A percentile compares a stretch with the other conserved stretches of the same genome.
Conservation (phyloP, 1,139 yeast genomes). For the Pneumocystis oryctolagi region DNA sequence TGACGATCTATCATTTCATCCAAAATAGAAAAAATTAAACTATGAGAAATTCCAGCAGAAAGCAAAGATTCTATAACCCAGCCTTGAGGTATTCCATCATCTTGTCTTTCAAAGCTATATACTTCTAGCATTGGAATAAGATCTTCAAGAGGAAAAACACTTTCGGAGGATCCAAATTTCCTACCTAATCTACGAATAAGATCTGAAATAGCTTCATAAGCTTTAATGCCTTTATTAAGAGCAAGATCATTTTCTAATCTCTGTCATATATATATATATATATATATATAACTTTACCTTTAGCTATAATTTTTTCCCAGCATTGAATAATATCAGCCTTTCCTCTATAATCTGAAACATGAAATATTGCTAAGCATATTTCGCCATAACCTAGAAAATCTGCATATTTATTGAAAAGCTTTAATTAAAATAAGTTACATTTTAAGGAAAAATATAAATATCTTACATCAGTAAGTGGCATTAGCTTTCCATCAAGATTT, state of each 20-base stretch:
- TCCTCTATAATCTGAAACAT: constrained; percentile 48
- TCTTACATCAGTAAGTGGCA: constrained; percentile 52
- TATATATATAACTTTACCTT: constrained; percentile 10
- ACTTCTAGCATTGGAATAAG: constrained; percentile 42
- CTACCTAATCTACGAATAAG: constrained; percentile 36
- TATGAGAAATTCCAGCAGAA: constrained; percentile 60
- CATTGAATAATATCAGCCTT: constrained; percentile 24
- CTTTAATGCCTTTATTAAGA: constrained; percentile 20
- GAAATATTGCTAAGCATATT: constrained; percentile 61
- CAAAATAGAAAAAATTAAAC: constrained; percentile 51
- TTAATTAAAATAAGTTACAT: not conserved
- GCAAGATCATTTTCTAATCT: constrained; percentile 24
- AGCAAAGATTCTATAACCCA: constrained; percentile 54
- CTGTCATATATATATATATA: constrained; percentile 20
- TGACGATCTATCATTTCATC: constrained; percentile 47
- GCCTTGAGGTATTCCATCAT: constrained; percentile 35
- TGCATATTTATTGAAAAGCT: constrained; percentile 58
- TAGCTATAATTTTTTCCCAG: constrained; percentile 25
- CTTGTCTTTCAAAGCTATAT: constrained; percentile 25
- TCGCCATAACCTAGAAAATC: constrained; percentile 82
- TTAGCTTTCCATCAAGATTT: constrained; percentile 47
- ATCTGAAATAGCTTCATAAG: constrained; percentile 25
- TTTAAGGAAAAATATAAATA: not conserved
- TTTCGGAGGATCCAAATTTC: constrained; percentile 41
- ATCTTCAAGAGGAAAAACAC: constrained; percentile 67